phyloP scores from a whole-genome alignment of 2,329 filamentous ascomycete genomes.

The Aspergillus novofumigatus region DNA sequence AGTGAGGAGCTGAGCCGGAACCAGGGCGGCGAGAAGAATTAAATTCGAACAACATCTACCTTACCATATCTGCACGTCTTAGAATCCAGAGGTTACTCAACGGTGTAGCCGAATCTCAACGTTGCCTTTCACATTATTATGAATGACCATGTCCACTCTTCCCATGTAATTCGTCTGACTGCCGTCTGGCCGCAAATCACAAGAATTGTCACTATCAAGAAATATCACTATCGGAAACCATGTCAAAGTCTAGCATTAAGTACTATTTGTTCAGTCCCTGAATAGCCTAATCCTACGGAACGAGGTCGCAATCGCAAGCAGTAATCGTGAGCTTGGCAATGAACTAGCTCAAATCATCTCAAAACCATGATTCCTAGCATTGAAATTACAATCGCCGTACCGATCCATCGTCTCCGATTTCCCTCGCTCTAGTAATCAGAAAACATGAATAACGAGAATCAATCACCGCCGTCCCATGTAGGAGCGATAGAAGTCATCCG shows the following conservation, averaged over 20 bases:
- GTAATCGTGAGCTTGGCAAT: not conserved
- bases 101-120: not conserved
- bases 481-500: conserved; percentile 87
- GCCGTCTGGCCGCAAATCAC: not conserved
- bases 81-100: not conserved
- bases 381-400: not conserved
- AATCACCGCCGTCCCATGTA: conserved; percentile 68
- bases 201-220: not conserved
- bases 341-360: not conserved
- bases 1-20: conserved; percentile 75
- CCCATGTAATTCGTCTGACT: not conserved
- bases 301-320: not conserved
- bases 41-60: conserved; percentile 17
- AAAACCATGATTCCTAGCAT: not conserved
- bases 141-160: not conserved
- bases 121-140: not conserved
- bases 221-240: not conserved
- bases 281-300: not conserved
- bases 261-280: not conserved
- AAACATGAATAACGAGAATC: not conserved
- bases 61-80: not conserved
- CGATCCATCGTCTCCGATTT: not conserved
- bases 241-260: not conserved
- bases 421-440: conserved; percentile 1
- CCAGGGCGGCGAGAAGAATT: conserved; percentile 60